Conservation (phyloP, 495 filamentous ascomycete genomes). For the Melanomma pulvis-pyrius region DNA sequence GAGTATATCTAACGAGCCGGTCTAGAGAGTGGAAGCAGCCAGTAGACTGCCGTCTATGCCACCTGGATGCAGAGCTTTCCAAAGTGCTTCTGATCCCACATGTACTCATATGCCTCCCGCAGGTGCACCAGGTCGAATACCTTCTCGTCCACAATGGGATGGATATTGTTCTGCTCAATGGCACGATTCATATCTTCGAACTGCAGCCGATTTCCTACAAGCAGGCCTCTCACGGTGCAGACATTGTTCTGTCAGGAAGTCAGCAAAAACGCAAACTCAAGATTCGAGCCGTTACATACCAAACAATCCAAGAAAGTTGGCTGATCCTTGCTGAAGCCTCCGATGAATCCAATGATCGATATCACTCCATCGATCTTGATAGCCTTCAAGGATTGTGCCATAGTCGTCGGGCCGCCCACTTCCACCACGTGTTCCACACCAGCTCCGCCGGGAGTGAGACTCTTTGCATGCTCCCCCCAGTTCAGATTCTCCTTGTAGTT, state of each 20-base stretch:
- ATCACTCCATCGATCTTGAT: constrained; percentile 51
- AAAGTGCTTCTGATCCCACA: constrained; percentile 77
- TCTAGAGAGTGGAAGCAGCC: too few species aligned
- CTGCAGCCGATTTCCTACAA: constrained; percentile 45
- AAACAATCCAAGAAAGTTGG: constrained; percentile 45
- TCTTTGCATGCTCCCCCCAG: constrained; percentile 51
- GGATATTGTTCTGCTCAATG: constrained; percentile 46
- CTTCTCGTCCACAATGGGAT: constrained; percentile 48
- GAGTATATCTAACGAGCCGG: too few species aligned
- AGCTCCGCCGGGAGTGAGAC: constrained; percentile 52
- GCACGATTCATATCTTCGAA: constrained; percentile 49
- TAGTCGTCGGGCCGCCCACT: constrained; percentile 48
- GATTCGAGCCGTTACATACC: constrained; percentile 7
- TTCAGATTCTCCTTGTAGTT: constrained; percentile 52
- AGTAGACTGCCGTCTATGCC: constrained; percentile 7
- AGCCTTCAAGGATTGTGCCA: constrained; percentile 46
- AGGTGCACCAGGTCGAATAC: constrained; percentile 44
- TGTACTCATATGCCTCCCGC: constrained; percentile 51
- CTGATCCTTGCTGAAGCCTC: constrained; percentile 42
- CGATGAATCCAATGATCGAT: constrained; percentile 49
- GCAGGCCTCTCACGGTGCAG: constrained; percentile 46
- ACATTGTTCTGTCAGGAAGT: constrained; percentile 31
- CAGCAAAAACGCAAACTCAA: neutral
- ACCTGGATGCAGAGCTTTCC: constrained; percentile 75
- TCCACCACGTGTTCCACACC: constrained; percentile 62